Evolutionary conservation across 2,329 filamentous ascomycete species (phyloP).

Genomic region (Boeremia lycopersici): DNA sequence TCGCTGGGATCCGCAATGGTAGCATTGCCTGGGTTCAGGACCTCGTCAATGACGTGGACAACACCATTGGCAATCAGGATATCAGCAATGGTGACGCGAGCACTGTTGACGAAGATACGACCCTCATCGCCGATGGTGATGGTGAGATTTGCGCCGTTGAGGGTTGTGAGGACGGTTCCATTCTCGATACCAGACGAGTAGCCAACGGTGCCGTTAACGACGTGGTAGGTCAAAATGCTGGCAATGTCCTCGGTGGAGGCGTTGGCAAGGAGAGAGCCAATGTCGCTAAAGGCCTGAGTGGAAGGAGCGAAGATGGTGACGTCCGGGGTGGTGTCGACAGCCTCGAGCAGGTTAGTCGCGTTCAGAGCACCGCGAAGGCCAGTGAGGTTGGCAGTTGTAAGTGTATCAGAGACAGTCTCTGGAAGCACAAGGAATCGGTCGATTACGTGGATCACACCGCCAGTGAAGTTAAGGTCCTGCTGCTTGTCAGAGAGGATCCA

Average conservation of each 20-base stretch:
- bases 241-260: conserved; percentile 57
- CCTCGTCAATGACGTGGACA: conserved; percentile 61
- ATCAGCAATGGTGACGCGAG: conserved; percentile 50
- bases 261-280: conserved; percentile 59
- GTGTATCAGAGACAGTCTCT: conserved; percentile 35
- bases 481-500: not conserved
- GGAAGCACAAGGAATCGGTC: conserved; percentile 53
- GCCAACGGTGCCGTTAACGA: conserved; percentile 61
- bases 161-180: conserved; percentile 46
- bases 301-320: conserved; percentile 70
- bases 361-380: conserved; percentile 51
- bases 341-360: conserved; percentile 46
- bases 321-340: conserved; percentile 52
- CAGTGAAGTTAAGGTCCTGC: conserved; percentile 52
- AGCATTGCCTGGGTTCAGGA: conserved; percentile 61
- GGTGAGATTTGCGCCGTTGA: conserved; percentile 48
- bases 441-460: conserved; percentile 56
- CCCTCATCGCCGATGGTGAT: conserved; percentile 45
- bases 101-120: conserved; percentile 53
- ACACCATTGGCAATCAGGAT: conserved; percentile 54
- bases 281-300: conserved; percentile 64
- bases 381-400: conserved; percentile 45
- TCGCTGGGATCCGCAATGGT: conserved; percentile 52
- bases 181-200: conserved; percentile 58
- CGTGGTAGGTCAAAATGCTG: conserved; percentile 67